Evolutionary conservation across 1,139 yeast species (phyloP), one percentile per base, ranked within the genome.

Genomic region (Spathaspora sp.): DNA sequence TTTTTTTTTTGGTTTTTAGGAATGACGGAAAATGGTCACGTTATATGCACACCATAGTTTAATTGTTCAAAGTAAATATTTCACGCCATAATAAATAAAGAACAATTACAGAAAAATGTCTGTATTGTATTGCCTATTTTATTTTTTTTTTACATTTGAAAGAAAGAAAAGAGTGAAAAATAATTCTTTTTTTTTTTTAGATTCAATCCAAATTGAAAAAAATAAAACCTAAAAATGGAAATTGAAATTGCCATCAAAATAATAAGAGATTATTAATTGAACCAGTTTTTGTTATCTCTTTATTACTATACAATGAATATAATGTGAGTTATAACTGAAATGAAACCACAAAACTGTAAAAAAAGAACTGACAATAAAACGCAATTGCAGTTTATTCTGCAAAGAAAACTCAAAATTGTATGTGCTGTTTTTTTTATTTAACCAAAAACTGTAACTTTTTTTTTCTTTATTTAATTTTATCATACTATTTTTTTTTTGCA

Each of bases 121-220:
- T n/a, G n/a, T 29, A 29, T 27, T 10, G 6, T 27, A 27, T 10
- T 27, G 31, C 11, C 3, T 25, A 25, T 27, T 10, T 27, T 25
- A 25, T 27, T 27, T 27, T 27, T 8, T 27, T 10, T 25, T 10
- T 27, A 27, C 5, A 10, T 10, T 8, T 27, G 10, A 20, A 20
- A 20, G 31, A 27, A 27, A 27, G 27, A 27, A 27, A 10, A 10
- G 13, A 27, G 6, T 10, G n/a, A 27, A 27, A 27, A n/a, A 27
- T 10, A 27, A 27, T 27, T n/a, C n/a, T n/a, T n/a, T n/a, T n/a
- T n/a, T n/a, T 31, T 31, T 31, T 31, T 31, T 31, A 31, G 36
- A 31, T 31, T 31, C 36, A 29, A 31, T 31, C 36, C 36, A 31
- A 31, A 31, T 31, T 31, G 36, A 31, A 31, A 31, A 31, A 31